Conservation (phyloP, 208 protist species). For the Acanthamoeba healyi region DNA sequence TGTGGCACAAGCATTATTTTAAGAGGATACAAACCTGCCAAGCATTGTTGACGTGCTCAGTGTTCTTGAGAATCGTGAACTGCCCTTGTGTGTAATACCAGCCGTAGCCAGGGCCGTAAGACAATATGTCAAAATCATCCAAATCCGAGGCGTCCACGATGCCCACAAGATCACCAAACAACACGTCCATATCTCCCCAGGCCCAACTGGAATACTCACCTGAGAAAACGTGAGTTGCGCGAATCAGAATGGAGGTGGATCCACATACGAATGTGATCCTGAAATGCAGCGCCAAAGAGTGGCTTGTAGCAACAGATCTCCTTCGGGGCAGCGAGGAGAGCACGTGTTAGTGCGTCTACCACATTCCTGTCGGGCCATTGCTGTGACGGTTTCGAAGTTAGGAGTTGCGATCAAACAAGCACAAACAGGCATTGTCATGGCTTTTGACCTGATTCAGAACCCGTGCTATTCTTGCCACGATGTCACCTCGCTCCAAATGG, state of each 20-base stretch:
- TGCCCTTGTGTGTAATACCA: constrained; percentile 6
- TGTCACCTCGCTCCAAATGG: background rate
- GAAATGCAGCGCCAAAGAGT: background rate
- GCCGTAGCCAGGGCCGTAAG: background rate
- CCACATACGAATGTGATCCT: background rate
- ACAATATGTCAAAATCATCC: background rate
- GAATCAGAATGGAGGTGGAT: no score
- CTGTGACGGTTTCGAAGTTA: background rate
- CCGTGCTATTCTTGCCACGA: background rate
- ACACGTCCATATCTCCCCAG: background rate
- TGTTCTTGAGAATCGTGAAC: background rate
- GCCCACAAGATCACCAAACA: background rate
- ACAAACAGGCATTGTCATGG: background rate
- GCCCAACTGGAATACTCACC: background rate
- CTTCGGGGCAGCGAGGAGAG: background rate
- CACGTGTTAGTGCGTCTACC: background rate
- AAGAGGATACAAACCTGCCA: background rate
- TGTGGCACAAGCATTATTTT: background rate
- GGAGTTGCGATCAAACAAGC: background rate
- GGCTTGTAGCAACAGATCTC: background rate
- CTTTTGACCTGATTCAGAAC: background rate
- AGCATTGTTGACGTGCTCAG: background rate
- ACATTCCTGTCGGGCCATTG: background rate
- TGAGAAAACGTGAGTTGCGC: no score
- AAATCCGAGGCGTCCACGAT: background rate